A percentile compares a stretch with the other conserved stretches of the same genome.
Evolutionary conservation across 257 asterid genomes (phyloP).

Genomic region (Solanum piurae): DNA sequence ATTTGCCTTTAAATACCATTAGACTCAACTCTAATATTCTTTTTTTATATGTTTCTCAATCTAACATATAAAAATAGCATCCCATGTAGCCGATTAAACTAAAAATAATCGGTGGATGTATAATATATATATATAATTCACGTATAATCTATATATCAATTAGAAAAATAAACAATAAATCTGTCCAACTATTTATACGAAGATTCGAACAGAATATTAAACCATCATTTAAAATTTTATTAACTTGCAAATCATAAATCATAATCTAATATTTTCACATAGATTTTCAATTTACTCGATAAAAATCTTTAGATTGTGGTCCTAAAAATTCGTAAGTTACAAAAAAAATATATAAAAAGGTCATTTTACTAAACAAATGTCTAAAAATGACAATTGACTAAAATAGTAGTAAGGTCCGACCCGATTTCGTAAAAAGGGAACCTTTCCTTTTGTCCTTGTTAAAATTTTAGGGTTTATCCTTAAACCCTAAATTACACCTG

Average conservation of each 20-base stretch:
- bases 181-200: background rate
- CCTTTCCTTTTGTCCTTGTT: background rate
- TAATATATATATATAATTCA: background rate
- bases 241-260: background rate
- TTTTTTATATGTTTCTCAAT: background rate
- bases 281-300: background rate
- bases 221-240: background rate
- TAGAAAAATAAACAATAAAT: background rate
- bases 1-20: background rate
- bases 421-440: background rate
- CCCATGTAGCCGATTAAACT: rapidly evolving
- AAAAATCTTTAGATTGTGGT: background rate
- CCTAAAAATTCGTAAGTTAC: background rate
- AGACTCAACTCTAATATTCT: background rate
- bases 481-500: conserved; percentile 22
- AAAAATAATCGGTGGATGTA: background rate
- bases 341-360: background rate
- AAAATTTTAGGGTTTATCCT: conserved; percentile 3
- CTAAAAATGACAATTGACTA: background rate
- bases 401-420: background rate
- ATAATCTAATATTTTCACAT: background rate
- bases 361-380: background rate
- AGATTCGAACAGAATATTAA: background rate
- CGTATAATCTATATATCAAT: background rate
- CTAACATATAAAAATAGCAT: too few species aligned